Evolutionary conservation across 2,329 filamentous ascomycete species (phyloP).

Genomic region (Lojkania enalia): DNA sequence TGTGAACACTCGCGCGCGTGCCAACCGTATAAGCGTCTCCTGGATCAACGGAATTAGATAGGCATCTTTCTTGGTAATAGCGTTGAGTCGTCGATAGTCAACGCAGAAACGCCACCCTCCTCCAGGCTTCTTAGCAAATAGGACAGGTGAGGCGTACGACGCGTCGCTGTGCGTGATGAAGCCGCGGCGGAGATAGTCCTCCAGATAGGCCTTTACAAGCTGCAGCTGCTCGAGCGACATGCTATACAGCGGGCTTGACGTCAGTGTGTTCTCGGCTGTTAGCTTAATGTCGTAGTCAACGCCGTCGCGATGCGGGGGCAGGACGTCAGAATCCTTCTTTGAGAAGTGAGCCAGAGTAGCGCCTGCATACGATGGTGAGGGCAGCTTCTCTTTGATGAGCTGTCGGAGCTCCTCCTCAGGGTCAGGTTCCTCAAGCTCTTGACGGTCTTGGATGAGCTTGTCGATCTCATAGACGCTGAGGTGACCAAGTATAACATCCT

Average conservation of each 20-base stretch:
- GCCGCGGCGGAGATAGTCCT: not conserved
- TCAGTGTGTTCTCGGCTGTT: not conserved
- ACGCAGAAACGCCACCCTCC: constrained; percentile 34
- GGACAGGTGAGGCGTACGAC: constrained; percentile 17
- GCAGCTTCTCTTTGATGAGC: no score
- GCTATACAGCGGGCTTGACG: constrained; percentile 2
- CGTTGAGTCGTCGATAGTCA: constrained; percentile 42
- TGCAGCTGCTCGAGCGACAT: constrained; percentile 3
- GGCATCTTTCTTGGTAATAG: constrained; percentile 39
- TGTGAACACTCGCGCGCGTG: constrained; percentile 25
- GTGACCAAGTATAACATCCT: not conserved
- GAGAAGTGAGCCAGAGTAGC: constrained; percentile 2
- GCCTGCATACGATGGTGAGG: not conserved
- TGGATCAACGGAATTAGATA: no score
- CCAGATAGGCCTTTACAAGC: not conserved
- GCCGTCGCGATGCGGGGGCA: not conserved
- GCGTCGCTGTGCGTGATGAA: constrained; percentile 8
- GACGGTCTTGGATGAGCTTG: not conserved
- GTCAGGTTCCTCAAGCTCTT: not conserved
- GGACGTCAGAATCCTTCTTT: not conserved
- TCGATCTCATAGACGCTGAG: not conserved
- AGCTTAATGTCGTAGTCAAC: constrained; percentile 3
- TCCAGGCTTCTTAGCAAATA: constrained; percentile 41
- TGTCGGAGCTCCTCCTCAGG: not conserved
- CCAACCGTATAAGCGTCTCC: constrained; percentile 30